These are phyloP conservation scores for Leccinum pallidistipes DNA, from an alignment of 1,284 basidiomycete species.

Conservation along the genomic window DNA sequence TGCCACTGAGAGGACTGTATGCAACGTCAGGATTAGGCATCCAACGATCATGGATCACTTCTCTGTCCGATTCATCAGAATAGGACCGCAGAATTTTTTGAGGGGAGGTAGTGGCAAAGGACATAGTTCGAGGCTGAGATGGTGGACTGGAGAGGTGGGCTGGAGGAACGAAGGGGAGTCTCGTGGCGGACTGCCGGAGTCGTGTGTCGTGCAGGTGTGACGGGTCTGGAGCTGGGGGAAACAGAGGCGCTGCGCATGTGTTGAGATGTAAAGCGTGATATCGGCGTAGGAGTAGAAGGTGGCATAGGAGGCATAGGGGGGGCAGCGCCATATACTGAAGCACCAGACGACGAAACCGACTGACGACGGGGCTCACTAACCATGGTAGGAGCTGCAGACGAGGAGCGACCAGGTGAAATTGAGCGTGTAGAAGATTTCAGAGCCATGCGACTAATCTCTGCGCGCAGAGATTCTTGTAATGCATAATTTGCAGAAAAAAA, in stretches of 20 bases:
- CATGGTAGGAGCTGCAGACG: conserved; percentile 27
- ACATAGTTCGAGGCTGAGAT: conserved; percentile 46
- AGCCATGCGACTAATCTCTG: conserved; percentile 55
- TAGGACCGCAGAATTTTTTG: conserved; percentile 49
- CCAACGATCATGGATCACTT: conserved; percentile 52
- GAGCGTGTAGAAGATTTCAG: conserved; percentile 46
- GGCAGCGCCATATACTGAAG: no score
- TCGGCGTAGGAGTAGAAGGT: no score
- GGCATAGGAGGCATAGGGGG: no score
- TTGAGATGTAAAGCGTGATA: no score
- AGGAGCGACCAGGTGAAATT: conserved; percentile 28
- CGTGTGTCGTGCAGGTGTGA: conserved; percentile 43
- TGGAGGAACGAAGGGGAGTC: conserved; percentile 36
- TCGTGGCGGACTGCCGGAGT: conserved; percentile 37
- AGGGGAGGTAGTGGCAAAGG: conserved; percentile 42
- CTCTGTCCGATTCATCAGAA: conserved; percentile 50
- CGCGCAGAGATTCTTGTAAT: conserved; percentile 67
- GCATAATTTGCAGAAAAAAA: no score
- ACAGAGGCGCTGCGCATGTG: no score
- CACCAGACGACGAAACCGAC: no score
- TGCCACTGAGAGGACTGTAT: conserved; percentile 33
- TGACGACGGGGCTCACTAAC: no score
- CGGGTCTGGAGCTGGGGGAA: no score
- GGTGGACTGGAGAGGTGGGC: conserved; percentile 42
- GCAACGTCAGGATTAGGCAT: conserved; percentile 42